phyloP scores from a whole-genome alignment of 2,329 filamentous ascomycete species.

The Alternaria sp. region DNA sequence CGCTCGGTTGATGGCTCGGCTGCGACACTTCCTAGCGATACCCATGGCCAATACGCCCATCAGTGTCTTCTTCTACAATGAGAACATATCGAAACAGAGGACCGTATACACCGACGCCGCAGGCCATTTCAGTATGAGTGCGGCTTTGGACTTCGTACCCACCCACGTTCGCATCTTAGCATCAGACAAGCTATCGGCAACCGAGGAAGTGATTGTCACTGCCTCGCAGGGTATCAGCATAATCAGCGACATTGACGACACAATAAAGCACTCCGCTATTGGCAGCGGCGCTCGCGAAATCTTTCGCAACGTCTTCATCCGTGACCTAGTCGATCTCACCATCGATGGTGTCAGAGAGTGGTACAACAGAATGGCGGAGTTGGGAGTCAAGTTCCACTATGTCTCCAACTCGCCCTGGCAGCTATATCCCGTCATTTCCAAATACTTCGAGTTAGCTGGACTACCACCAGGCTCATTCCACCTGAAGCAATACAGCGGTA shows the following conservation, averaged over 20 bases:
- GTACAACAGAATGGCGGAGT: conserved; percentile 77
- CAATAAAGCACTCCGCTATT: conserved; percentile 94
- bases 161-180: conserved; percentile 88
- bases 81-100: conserved; percentile 78
- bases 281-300: conserved; percentile 87
- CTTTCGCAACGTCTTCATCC: conserved; percentile 93
- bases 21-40: conserved; percentile 88
- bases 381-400: conserved; percentile 91
- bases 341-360: conserved; percentile 89
- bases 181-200: conserved; percentile 81
- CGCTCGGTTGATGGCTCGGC: conserved; percentile 81
- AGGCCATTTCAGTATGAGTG: conserved; percentile 84
- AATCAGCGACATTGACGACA: conserved; percentile 98
- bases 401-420: conserved; percentile 99
- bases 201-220: conserved; percentile 77
- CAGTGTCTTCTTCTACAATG: conserved; percentile 95
- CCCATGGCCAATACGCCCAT: conserved; percentile 79
- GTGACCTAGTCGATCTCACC: conserved; percentile 79
- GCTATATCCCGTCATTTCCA: conserved; percentile 85
- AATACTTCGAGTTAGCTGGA: conserved; percentile 80
- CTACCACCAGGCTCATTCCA: conserved; percentile 90
- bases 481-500: conserved; percentile 93
- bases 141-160: conserved; percentile 85
- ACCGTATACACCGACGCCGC: conserved; percentile 86
- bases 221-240: conserved; percentile 83